phyloP scores from a whole-genome alignment of 306 rosid species.

The Calophaca sinica region DNA sequence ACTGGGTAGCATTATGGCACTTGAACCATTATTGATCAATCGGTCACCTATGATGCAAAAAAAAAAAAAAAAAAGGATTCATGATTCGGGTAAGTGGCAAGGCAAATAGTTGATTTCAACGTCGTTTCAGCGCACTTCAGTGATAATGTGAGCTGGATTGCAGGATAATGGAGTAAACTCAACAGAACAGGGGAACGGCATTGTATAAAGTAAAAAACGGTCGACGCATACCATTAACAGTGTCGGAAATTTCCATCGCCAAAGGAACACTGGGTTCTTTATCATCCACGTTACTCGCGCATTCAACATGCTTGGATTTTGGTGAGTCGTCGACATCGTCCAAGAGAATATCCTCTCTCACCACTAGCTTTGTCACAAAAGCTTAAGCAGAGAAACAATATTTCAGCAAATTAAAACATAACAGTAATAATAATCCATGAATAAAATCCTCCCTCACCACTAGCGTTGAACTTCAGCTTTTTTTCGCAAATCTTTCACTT shows the following conservation, averaged over 20 bases:
- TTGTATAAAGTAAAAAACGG: neutral
- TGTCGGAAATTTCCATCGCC: slow-evolving; percentile 37
- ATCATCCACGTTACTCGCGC: slow-evolving; percentile 42
- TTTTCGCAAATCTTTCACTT: too few relatives aligned
- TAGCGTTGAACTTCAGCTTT: too few relatives aligned
- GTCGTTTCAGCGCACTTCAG: too few relatives aligned
- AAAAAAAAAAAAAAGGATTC: too few relatives aligned
- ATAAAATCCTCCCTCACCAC: too few relatives aligned
- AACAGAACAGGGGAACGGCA: neutral
- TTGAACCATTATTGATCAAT: too few relatives aligned
- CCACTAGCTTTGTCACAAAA: slow-evolving; percentile 44
- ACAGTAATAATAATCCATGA: neutral
- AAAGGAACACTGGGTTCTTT: slow-evolving; percentile 17
- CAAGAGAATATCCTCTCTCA: slow-evolving; percentile 45
- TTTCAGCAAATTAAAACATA: neutral
- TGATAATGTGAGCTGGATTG: slow-evolving; percentile 6
- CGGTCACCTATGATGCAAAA: too few relatives aligned
- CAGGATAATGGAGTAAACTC: neutral
- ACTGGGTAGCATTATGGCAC: too few relatives aligned
- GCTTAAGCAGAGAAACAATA: slow-evolving; percentile 47
- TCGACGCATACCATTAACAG: slow-evolving; percentile 35
- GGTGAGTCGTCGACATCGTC: slow-evolving; percentile 38
- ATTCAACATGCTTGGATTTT: slow-evolving; percentile 34
- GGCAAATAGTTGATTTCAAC: slow-evolving; percentile 25
- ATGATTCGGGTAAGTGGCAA: neutral